Percentiles rank a stretch among this genome's conserved stretches.
phyloP scores from a whole-genome alignment of 2,329 filamentous ascomycete species.

The Calonectria crousiana region DNA sequence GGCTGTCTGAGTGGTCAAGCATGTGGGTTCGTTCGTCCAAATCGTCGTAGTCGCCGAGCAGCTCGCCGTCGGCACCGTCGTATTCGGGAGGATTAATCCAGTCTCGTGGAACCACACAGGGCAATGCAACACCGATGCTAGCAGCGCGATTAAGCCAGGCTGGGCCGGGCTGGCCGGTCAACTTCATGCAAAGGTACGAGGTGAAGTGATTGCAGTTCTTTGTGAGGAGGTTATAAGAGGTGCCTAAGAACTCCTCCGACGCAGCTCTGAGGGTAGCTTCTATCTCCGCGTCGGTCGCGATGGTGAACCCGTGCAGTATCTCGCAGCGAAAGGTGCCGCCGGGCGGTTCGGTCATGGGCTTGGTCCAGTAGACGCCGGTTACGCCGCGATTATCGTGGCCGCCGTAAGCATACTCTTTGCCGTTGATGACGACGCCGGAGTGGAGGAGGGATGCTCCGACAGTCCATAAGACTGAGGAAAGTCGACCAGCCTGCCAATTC shows the following conservation, averaged over 20 bases:
- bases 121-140: slow-evolving; percentile 83
- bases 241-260: slow-evolving; percentile 80
- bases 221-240: slow-evolving; percentile 83
- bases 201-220: slow-evolving; percentile 94
- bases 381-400: slow-evolving; percentile 78
- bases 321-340: slow-evolving; percentile 82
- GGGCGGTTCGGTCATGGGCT: slow-evolving; percentile 77
- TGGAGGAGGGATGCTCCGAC: slow-evolving; percentile 83
- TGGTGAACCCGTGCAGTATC: slow-evolving; percentile 84
- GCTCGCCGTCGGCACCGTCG: slow-evolving; percentile 77
- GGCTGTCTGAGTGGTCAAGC: slow-evolving; percentile 57
- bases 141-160: slow-evolving; percentile 86
- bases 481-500: slow-evolving; percentile 71
- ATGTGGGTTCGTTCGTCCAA: slow-evolving; percentile 69
- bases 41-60: slow-evolving; percentile 69
- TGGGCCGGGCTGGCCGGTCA: slow-evolving; percentile 79
- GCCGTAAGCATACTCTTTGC: slow-evolving; percentile 86
- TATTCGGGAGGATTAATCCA: slow-evolving; percentile 86
- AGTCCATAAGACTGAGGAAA: slow-evolving; percentile 83
- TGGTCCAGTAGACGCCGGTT: slow-evolving; percentile 88
- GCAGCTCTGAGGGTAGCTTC: slow-evolving; percentile 76
- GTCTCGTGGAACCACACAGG: slow-evolving; percentile 84
- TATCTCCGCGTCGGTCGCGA: slow-evolving; percentile 76
- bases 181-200: slow-evolving; percentile 77
- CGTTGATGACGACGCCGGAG: slow-evolving; percentile 84